Base-by-base conservation (phyloP, 2,329 filamentous ascomycete genomes). In the Paraphoma sp. region DNA sequence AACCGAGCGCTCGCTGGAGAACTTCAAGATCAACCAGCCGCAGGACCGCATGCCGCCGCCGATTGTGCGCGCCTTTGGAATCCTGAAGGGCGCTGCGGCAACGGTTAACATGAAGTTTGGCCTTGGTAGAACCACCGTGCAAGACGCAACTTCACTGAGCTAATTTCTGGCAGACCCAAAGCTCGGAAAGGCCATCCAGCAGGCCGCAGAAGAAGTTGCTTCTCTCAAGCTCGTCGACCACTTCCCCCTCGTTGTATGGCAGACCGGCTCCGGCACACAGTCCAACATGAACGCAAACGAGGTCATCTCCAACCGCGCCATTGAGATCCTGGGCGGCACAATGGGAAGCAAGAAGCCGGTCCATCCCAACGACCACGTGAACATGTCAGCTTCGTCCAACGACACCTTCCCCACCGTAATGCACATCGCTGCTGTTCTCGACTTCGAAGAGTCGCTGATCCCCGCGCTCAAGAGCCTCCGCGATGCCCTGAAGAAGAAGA, bases 271-370 rank as follows among this genome's bases (percentile, higher is more conserved):
- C 48, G 95, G 95, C 76, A 98, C 95, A 30, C 95, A 98, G 84
- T 97, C 93, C 79, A 98, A 97, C 87, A 98, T 98, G 95, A 99
- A 99, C 83, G 93, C 94, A 77, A 99, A 99, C 84, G 95, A 99
- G 80, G 95, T 99, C 80, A 98, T 99, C 80, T 97, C 94, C 65
- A 99, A 98, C 87, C 92, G 95, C 66, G 95, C 95, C 65, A 98
- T 98, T 79, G 94, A 98, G 84, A 96, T 98, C 63, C 86, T 98
- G 51, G 95, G 95, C 69, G 95, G 95, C 71, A 86, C 85, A 65
- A 97, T 93, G 91, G 95, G 95, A 70, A 89, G 84, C 86, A 98
- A 98, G 89, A 97, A 96, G 84, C 95, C 95, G 29, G 95, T 99
- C 64, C 95, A 99, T 83, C 95, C 95, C 73, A 99, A 98, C 81